Evolutionary conservation across 495 filamentous ascomycete genomes (phyloP), one percentile per base, ranked within the genome.

Genomic region (Neurospora sp.): DNA sequence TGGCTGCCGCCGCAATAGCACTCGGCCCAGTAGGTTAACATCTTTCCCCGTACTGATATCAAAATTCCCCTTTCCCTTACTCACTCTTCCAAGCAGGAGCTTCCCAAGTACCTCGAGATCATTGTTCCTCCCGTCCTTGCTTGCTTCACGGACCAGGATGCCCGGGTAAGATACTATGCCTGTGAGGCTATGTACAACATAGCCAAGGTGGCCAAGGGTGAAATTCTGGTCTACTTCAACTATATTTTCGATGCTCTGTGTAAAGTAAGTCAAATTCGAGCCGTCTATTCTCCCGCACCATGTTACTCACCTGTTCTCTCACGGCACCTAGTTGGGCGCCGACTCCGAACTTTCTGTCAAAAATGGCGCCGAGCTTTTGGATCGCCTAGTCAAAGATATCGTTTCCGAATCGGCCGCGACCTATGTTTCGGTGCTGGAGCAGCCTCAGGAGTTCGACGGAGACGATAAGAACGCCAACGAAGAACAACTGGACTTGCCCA

Each of bases 121-220:
- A 97, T 99, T 72, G 95, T 99, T 5, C 94, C 96, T 23, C 96
- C 96, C 23, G 96, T 99, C 6, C 87, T 99, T n/a, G 96, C 96
- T 70, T 99, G 96, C 85, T 99, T 99, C 81, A 91, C 91, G 27
- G 96, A 99, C 77, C 96, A 98, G 85, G 96, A 99, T 91, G 96
- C 96, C 27, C 88, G 96, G 71, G 96, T 99, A 20, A 90, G 96
- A 72, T 99, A 99, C 81, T 99, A 99, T 82, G 96, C 96, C 69
- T 99, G 96, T 84, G 96, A 99, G 87, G 96, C 94, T 83, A 99
- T 99, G 96, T 99, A 99, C 82, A 99, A 99, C 78, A 98, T 99
- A 78, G 94, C 96, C 75, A 99, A 99, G 84, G 96, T 98, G 10
- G 96, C 96, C 31, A 99, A 99, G 81, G 96, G 96, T 62, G 96